Conservation (phyloP, 208 protist species). For the Trypanosoma theileri region DNA sequence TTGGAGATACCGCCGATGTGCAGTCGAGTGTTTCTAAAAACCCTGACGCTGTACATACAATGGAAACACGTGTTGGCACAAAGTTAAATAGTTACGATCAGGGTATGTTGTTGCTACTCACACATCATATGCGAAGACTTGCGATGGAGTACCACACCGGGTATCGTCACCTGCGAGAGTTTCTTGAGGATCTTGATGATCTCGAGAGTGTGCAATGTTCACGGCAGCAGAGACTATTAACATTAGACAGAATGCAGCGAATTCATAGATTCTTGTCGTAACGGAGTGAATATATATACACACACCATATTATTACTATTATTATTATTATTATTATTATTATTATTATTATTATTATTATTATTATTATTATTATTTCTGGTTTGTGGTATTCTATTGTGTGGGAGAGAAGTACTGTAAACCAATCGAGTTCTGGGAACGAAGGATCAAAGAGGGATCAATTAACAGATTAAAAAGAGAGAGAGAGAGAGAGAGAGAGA, state of each 20-base stretch:
- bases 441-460: no score
- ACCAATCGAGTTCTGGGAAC: no score
- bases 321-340: no score
- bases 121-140: slow-evolving; percentile 63
- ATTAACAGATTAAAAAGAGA: no score
- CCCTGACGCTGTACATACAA: neutral
- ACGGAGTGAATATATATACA: no score
- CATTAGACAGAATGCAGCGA: slow-evolving; percentile 60
- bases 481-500: no score
- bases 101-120: slow-evolving; percentile 71
- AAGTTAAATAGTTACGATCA: slow-evolving; percentile 66
- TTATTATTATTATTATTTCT: no score
- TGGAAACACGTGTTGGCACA: neutral
- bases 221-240: slow-evolving; percentile 48
- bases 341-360: no score
- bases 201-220: slow-evolving; percentile 56
- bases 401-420: no score
- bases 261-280: slow-evolving; percentile 58
- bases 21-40: neutral
- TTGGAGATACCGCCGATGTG: neutral
- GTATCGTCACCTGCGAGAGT: slow-evolving; percentile 54
- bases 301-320: no score
- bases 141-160: slow-evolving; percentile 38
- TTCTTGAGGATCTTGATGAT: slow-evolving; percentile 71
- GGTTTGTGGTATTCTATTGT: no score